A percentile compares a stretch with the other conserved stretches of the same genome.
phyloP scores from a whole-genome alignment of 192 early-diverging fungal genomes.

The Glomus cerebriforme region DNA sequence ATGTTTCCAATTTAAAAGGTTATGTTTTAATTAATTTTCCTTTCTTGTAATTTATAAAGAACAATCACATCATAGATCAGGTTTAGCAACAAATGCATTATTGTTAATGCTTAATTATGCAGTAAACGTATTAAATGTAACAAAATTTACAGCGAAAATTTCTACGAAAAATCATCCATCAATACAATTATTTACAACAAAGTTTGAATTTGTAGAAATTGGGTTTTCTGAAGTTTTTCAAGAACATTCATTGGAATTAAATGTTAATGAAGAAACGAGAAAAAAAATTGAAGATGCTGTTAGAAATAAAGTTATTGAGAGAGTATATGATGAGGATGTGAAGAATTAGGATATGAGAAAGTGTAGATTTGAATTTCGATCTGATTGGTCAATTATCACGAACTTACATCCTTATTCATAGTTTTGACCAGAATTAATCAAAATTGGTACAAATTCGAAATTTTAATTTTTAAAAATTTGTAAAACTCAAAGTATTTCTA shows the following conservation, averaged over 20 bases:
- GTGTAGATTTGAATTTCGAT: no score
- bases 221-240: slow-evolving; percentile 60
- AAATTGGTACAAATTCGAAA: no score
- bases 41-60: background rate
- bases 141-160: slow-evolving; percentile 65
- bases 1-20: no score
- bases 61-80: background rate
- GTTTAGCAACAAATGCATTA: background rate
- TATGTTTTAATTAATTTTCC: background rate
- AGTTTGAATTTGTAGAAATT: slow-evolving; percentile 60
- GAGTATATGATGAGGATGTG: background rate
- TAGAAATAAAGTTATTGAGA: background rate
- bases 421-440: no score
- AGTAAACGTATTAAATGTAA: slow-evolving; percentile 45
- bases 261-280: background rate
- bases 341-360: background rate
- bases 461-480: no score
- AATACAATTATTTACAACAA: slow-evolving; percentile 58
- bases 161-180: slow-evolving; percentile 62
- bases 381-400: no score
- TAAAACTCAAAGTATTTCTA: no score
- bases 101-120: slow-evolving; percentile 18
- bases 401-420: no score
- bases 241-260: slow-evolving; percentile 64
- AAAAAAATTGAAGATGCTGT: background rate